Conservation (phyloP, 192 early-diverging fungal genomes). For the Allomyces javanicus region DNA sequence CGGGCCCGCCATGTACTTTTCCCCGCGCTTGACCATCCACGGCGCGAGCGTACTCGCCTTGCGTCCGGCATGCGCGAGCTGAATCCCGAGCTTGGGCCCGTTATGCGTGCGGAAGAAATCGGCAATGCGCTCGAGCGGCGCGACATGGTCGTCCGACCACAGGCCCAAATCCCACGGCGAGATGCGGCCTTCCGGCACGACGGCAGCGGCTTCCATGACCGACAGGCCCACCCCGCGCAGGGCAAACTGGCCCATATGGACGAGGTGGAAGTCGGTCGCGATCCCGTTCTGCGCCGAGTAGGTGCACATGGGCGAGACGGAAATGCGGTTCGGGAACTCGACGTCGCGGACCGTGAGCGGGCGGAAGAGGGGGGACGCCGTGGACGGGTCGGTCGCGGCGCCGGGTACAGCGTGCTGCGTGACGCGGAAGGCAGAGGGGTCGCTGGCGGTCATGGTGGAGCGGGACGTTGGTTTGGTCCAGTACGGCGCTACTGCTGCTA, state of each 20-base stretch:
- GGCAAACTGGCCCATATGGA: conserved; percentile 45
- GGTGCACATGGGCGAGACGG: conserved; percentile 71
- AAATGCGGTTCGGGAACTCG: conserved; percentile 55
- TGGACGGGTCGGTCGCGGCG: not conserved
- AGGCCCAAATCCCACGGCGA: conserved; percentile 58
- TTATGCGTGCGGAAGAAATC: conserved; percentile 35
- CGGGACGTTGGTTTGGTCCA: no score
- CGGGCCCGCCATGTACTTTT: no score
- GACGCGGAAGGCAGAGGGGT: not conserved
- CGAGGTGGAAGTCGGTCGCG: conserved; percentile 43
- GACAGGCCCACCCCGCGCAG: conserved; percentile 57
- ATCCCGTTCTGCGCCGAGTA: conserved; percentile 48
- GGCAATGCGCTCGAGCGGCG: conserved; percentile 34
- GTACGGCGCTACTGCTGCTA: no score
- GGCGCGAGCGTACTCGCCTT: conserved; percentile 31
- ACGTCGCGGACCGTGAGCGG: conserved; percentile 44
- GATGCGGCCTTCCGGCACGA: conserved; percentile 57
- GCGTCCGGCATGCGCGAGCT: conserved; percentile 68
- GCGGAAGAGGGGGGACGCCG: conserved; percentile 23
- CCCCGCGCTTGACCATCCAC: conserved; percentile 2
- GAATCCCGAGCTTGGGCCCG: conserved; percentile 41
- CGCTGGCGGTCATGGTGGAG: no score
- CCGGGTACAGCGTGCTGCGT: not conserved
- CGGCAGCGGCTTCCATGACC: conserved; percentile 58
- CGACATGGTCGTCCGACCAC: conserved; percentile 62